These are phyloP conservation scores for Solanum hybrid DNA, from an alignment of 305 asterid species.

Conservation along the genomic window DNA sequence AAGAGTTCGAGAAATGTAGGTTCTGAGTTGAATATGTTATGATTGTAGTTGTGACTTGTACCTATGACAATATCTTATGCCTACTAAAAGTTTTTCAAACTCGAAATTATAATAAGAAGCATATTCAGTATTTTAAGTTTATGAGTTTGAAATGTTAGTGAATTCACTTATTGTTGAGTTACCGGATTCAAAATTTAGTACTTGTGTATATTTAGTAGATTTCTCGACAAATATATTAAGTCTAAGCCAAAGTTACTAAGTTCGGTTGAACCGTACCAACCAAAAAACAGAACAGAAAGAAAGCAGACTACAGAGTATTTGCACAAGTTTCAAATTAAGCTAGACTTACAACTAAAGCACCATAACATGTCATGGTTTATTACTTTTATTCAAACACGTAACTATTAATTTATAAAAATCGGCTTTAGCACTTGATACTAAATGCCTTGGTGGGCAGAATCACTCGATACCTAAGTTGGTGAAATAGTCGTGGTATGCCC, in stretches of 20 bases:
- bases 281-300: not conserved
- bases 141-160: not conserved
- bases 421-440: not conserved
- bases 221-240: not conserved
- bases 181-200: not conserved
- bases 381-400: not conserved
- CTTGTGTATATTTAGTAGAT: not conserved
- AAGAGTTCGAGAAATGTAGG: not conserved
- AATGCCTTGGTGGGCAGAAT: not conserved
- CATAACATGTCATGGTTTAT: not conserved
- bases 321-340: not conserved
- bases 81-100: not conserved
- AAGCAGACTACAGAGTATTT: not conserved
- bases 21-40: not conserved
- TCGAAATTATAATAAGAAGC: not conserved
- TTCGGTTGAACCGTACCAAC: not conserved
- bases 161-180: not conserved
- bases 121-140: not conserved
- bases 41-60: not conserved
- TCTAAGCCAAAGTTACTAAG: not conserved
- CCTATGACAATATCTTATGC: not conserved
- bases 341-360: not conserved
- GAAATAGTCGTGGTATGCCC: not conserved
- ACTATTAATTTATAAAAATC: not conserved
- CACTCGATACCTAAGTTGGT: not conserved